Base-by-base conservation (phyloP, 2,329 filamentous ascomycete genomes). In the Macrophomina phaseolina region DNA sequence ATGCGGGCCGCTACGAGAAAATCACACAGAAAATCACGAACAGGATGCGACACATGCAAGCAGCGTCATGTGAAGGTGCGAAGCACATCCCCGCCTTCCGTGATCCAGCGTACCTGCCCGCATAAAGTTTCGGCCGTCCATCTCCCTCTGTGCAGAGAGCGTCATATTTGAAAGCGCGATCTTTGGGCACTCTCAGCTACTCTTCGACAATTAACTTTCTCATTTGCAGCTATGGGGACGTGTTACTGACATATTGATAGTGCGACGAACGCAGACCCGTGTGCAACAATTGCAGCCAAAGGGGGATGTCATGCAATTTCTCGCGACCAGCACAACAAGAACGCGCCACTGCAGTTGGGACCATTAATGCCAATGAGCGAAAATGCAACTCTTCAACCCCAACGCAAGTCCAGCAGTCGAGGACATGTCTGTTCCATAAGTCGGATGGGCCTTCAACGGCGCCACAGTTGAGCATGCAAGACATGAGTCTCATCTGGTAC, bases 41-140 rank as follows among this genome's bases (percentile, higher is more conserved):
- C n/a, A 4, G 52, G 52, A 3, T 56, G 52, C 34, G 32, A 40
- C 18, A 40, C 52, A 9, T 56, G 52, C 34, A 56, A 56, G 9
- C 34, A 38, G n/a, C 52, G 52, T 14, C 52, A 40, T 40, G 52
- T 56, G 9, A 40, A 56, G 52, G 52, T 56, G 16, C 34, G 52
- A 40, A 28, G 38, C 38, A 8, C 38, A 40, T 30, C 3, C 11
- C 23, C 23, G 11, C 9, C 49, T 52, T 52, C 6, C 28, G 23
- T 28, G 1, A 6, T 30, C 12, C 8, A 6, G 14, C 18, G 18
- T 18, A 1, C 14, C 30, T n/a, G 6, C 9, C 23, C 12, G 12
- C 28, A 12, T 52, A 30, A 49, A 18, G 5, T 49, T 49, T 23
- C 46, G 11, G 5, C 46, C 7, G 23, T 18, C n/a, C 6, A 23